Base-by-base conservation (phyloP, 768 basidiomycete genomes). In the Amanita pseudoporphyria region DNA sequence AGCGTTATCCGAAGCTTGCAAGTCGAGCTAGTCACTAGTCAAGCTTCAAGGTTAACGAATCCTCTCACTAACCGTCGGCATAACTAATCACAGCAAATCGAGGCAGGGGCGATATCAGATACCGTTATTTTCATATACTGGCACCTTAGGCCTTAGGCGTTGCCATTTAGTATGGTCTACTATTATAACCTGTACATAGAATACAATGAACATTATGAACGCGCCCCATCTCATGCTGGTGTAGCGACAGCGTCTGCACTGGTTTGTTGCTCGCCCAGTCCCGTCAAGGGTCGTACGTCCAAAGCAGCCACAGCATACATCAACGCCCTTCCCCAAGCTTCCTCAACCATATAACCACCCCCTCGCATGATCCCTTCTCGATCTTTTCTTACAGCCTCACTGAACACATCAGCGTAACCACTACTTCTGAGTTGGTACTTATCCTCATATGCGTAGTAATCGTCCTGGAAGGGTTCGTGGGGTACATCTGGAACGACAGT, bases 321-420 rank as follows among this genome's bases (percentile, higher is more conserved):
- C 50, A 94, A 61, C 10, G 87, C 88, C 48, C 90, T 72, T 57
- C 85, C 84, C 90, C 90, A 93, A 38, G 84, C 87, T 61, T 93
- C 86, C 53, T 87, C 81, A 3, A 88, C 71, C 54, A 68, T 72
- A 61, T 90, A 94, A 7, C 91, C 91, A 7, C 89, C 91, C 18
- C 80, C 89, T 37, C 82, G 71, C 83, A 85, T 86, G 56, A 84
- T 80, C 12, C 84, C 85, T 53, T 86, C 86, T 50, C 78, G 66
- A 60, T 90, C 87, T 57, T 77, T 76, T 56, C 84, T 69, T 16
- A 90, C 83, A 12, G 83, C 82, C 50, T 87, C 86, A 55, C 85
- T 88, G 57, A 76, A 69, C 36, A 82, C 74, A 56, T 90, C 88
- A 43, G 81, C 71, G 64, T 92, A 93, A 10, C 71, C 70, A 26